Evolutionary conservation across 306 rosid genomes (phyloP).

Genomic region (Casuarina glauca): DNA sequence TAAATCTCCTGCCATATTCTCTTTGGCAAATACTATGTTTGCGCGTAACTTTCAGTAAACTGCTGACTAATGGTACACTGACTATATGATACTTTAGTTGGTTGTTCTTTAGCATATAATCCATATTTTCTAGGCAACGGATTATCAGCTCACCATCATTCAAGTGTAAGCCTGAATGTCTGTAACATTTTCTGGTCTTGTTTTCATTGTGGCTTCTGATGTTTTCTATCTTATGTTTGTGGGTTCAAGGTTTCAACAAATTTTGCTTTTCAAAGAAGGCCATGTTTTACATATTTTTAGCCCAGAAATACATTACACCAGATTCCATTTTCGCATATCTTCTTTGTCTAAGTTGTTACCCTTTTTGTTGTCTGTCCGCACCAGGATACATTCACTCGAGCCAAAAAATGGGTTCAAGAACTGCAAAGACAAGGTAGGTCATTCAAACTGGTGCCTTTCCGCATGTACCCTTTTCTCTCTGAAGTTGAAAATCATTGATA

Average conservation of each 20-base stretch:
- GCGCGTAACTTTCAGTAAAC: background rate
- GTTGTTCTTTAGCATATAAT: background rate
- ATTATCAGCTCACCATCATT: background rate
- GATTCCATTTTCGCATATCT: background rate
- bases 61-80: background rate
- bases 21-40: background rate
- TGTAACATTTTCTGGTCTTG: background rate
- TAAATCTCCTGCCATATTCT: background rate
- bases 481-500: background rate
- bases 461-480: background rate
- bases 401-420: conserved; percentile 91
- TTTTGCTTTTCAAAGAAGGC: background rate
- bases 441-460: conserved; percentile 7
- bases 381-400: conserved; percentile 79
- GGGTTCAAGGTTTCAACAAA: background rate
- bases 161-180: background rate
- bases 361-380: conserved; percentile 5
- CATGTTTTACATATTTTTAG: background rate
- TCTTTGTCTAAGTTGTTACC: background rate
- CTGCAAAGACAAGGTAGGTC: conserved; percentile 73
- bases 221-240: background rate
- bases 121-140: background rate
- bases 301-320: background rate
- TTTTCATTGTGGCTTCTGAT: background rate
- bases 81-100: background rate